Evolutionary conservation across 345 rosid genomes (phyloP), one percentile per base, ranked within the genome.

Genomic region (Adansonia digitata): DNA sequence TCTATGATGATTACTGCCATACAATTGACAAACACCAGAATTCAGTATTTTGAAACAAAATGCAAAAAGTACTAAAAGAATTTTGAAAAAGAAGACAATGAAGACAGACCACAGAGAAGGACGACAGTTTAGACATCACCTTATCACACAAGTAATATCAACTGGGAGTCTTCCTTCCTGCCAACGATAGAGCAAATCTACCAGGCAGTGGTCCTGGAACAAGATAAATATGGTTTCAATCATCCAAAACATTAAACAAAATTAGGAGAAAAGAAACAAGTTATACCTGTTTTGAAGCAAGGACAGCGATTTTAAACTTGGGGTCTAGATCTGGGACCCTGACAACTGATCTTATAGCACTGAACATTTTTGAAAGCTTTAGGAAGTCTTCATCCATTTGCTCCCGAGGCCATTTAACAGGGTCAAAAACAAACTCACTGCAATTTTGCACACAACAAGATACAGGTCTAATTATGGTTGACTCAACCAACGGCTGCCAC

Each of bases 131-230:
- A 63, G 64, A 29, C 27, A 72, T 75, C 72, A 93, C 99, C 98
- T 95, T 82, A 93, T 91, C 24, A 95, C 98, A 80, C 98, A 84
- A 76, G 92, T 81, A 78, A 95, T 88, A 74, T 95, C 96, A 12
- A 93, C 90, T 0, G 97, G 99, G 77, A 95, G 93, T 60, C 78
- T 90, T 34, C 96, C 96, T 27, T 91, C 96, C 75, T 93, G 99
- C 99, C 98, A 93, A 71, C 82, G 81, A 69, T 95, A 92, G 42
- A 93, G 88, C 82, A 91, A 85, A 81, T 95, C 98, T 78, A 85
- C 86, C 43, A 95, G 84, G 86, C 98, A 95, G 77, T 95, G 98
- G 61, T 87, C 98, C 99, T 95, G 82, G 73, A 79, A 35, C 66
- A 68, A 77, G 48, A 77, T 31, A 77, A 65, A 51, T 27, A 57